phyloP scores from a whole-genome alignment of 345 rosid genomes.

The Turritis glabra region DNA sequence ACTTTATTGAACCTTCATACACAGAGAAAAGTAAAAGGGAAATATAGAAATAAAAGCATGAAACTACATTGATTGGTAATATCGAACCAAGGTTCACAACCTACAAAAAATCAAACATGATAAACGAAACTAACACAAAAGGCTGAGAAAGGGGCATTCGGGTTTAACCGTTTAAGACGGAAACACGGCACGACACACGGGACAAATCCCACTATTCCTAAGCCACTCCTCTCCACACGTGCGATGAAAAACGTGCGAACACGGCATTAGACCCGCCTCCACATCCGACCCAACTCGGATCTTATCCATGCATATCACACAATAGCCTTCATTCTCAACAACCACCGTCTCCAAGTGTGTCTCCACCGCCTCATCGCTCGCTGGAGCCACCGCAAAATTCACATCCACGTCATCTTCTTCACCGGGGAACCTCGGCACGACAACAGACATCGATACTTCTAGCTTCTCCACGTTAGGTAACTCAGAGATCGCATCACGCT shows the following conservation, averaged over 20 bases:
- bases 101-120: background rate
- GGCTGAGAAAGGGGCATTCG: background rate
- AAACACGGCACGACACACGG: background rate
- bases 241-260: background rate
- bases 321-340: background rate
- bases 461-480: background rate
- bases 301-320: constrained; percentile 2
- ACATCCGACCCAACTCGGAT: background rate
- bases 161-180: background rate
- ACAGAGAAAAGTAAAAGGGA: background rate
- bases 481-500: background rate
- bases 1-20: background rate
- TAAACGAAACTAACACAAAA: background rate
- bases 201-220: background rate
- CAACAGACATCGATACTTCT: background rate
- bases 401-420: background rate
- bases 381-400: background rate
- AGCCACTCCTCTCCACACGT: background rate
- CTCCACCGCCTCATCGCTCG: background rate
- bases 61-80: background rate
- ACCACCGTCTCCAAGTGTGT: background rate
- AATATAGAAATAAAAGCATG: background rate
- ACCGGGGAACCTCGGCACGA: background rate
- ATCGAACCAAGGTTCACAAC: background rate
- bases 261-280: background rate